Evolutionary conservation across 1,284 basidiomycete species (phyloP).

Genomic region (Lentinula novae-zelandiae): DNA sequence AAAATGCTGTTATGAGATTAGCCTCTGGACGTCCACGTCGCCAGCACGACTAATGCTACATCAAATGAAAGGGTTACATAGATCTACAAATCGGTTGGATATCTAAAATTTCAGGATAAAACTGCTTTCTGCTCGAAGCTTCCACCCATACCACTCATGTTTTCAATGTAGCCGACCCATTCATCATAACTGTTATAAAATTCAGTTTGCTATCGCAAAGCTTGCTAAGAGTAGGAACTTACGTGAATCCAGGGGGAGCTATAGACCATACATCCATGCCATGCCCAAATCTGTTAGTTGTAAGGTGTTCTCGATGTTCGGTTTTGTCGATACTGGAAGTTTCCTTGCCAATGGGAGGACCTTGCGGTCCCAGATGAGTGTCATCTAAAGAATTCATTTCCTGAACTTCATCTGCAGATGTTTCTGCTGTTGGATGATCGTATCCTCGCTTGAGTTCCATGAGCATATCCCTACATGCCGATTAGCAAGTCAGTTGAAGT

Average conservation of each 20-base stretch:
- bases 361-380: neutral
- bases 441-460: slow-evolving; percentile 9
- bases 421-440: neutral
- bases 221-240: neutral
- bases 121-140: neutral
- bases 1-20: slow-evolving; percentile 77
- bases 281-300: neutral
- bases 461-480: slow-evolving; percentile 7
- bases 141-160: neutral
- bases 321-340: neutral
- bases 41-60: slow-evolving; percentile 29
- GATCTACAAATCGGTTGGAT: slow-evolving; percentile 9
- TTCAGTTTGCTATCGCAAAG: neutral
- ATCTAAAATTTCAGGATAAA: neutral
- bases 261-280: neutral
- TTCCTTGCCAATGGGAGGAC: neutral
- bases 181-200: slow-evolving; percentile 4
- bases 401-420: too few species aligned
- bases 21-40: slow-evolving; percentile 46
- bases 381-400: neutral
- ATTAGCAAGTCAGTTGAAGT: neutral
- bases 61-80: neutral
- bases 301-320: neutral
- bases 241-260: slow-evolving; percentile 5
- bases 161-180: slow-evolving; percentile 8